phyloP scores from a whole-genome alignment of 2,329 filamentous ascomycete genomes.

The Fusarium kyushuense region DNA sequence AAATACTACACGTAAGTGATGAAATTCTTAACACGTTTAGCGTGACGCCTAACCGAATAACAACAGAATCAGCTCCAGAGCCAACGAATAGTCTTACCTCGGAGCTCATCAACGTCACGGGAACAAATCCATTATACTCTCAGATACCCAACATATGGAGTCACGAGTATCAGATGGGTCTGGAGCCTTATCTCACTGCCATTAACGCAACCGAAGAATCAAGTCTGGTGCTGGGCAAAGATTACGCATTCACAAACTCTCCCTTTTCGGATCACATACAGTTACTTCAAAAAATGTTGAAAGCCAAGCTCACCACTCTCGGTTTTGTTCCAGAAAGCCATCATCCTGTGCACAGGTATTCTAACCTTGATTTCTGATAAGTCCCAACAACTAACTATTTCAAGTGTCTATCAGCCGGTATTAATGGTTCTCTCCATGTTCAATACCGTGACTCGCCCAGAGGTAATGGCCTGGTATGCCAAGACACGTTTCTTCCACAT shows the following conservation, averaged over 20 bases:
- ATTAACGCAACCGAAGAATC: conserved; percentile 43
- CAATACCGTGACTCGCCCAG: conserved; percentile 52
- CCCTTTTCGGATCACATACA: conserved; percentile 51
- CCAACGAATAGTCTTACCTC: not conserved
- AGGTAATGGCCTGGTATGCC: conserved; percentile 56
- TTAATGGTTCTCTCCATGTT: conserved; percentile 52
- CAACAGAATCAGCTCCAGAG: not conserved
- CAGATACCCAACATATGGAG: conserved; percentile 51
- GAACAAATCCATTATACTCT: conserved; percentile 32
- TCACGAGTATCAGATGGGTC: conserved; percentile 50
- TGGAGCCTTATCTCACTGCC: conserved; percentile 45
- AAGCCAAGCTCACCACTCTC: conserved; percentile 40
- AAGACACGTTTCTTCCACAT: conserved; percentile 54
- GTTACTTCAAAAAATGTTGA: conserved; percentile 44
- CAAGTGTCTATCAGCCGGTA: conserved; percentile 48
- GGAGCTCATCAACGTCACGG: conserved; percentile 19
- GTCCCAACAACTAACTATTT: conserved; percentile 7
- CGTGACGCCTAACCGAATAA: fast-evolving
- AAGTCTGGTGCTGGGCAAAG: conserved; percentile 38
- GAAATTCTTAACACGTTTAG: fast-evolving
- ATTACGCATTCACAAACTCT: conserved; percentile 48
- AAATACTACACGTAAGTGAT: not conserved
- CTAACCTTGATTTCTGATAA: too few species aligned
- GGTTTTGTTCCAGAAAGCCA: conserved; percentile 29
- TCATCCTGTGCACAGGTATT: conserved; percentile 33